Evolutionary conservation across 75 land plant genomes (phyloP), one percentile per base, ranked within the genome.

Genomic region (Pinus albicaulis): DNA sequence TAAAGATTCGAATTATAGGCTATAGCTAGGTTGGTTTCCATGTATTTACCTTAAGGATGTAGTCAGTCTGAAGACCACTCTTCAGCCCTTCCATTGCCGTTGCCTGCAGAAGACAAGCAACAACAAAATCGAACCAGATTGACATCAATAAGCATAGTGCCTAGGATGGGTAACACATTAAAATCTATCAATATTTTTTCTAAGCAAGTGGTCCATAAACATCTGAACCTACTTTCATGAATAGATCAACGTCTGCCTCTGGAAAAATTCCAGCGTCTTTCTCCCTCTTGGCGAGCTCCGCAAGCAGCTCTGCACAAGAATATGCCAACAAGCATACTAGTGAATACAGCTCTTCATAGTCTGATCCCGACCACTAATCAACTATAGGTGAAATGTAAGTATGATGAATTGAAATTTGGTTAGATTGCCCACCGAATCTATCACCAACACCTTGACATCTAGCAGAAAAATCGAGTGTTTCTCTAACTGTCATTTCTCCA

Each of bases 401-500:
- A 12, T 10, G 12, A 10, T 10, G 53, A 11, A 48, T 10, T 62
- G 48, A 3, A n/a, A 68, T 16, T 65, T 65, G 15, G 16, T 31
- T 24, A n/a, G 34, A 65, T 7, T 68, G 60, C 55, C 44, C 80
- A 91, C 93, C 98, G 53, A 85, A 87, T 85, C 86, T 76, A 31
- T 89, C 62, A 34, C 98, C 98, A 59, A 92, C 93, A 3, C 98
- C 98, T 78, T 89, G 98, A 57, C 95, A 92, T 63, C 98, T 83
- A 1, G 93, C 95, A 2, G 98, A 89, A 80, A 95, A 95, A 72
- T 95, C 95, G 13, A 95, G 78, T 1, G 98, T 95, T 81, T 95
- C 98, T 76, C 91, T 87, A 19, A 95, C 98, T 5, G 98, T 94
- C 84, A 94, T 93, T 76, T 88, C 92, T 31, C 95, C 98, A 8